A percentile compares a stretch with the other conserved stretches of the same genome.
Conservation (phyloP, 345 rosid species). For the Boechera divaricarpa region DNA sequence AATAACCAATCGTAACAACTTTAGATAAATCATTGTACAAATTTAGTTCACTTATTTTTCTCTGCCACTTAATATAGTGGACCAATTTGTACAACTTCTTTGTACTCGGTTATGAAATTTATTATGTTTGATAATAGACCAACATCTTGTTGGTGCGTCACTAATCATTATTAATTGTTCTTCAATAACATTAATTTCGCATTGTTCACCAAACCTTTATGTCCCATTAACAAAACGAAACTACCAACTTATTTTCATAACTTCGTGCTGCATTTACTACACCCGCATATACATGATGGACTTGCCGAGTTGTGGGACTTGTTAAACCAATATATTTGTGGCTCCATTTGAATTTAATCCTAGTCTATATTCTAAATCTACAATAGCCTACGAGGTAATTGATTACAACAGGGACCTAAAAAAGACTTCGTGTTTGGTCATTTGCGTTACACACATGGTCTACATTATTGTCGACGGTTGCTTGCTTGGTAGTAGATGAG, state of each 20-base stretch:
- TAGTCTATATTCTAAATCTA: not conserved
- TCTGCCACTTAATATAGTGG: not conserved
- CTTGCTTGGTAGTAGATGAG: not conserved
- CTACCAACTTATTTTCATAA: not conserved
- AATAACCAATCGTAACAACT: not conserved
- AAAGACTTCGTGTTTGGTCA: not conserved
- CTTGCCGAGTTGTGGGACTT: not conserved
- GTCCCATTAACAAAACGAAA: not conserved
- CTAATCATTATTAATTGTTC: not conserved
- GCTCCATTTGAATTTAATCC: not conserved
- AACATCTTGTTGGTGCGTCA: not conserved
- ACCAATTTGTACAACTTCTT: conserved; percentile 11
- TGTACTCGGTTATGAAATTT: not conserved
- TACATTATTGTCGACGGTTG: not conserved
- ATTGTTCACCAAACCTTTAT: not conserved
- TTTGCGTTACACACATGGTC: not conserved
- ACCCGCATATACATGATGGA: not conserved
- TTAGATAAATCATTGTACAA: not conserved
- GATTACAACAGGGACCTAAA: not conserved
- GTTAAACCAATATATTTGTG: not conserved
- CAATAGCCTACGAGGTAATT: not conserved
- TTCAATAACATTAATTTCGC: not conserved
- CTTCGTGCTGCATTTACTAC: not conserved
- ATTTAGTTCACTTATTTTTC: not conserved
- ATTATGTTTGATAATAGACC: not conserved